These are phyloP conservation scores for Elsinoe perseae DNA, from an alignment of 2,329 filamentous ascomycete species.

Conservation along the genomic window DNA sequence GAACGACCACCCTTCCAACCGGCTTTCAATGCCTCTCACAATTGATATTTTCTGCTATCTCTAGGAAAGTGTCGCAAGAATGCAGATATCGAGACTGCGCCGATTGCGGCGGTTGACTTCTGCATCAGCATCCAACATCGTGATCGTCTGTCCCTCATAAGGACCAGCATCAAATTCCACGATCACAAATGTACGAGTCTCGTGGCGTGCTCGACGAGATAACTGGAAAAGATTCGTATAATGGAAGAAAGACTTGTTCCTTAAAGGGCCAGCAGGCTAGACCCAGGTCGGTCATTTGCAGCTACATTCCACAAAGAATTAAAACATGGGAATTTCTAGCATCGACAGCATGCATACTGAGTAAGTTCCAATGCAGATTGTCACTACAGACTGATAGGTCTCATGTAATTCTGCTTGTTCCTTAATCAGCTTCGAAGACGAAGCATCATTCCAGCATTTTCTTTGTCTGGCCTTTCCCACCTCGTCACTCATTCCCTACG, in stretches of 20 bases:
- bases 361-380: background rate
- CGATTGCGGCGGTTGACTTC: too few species aligned
- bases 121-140: too few species aligned
- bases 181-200: too few species aligned
- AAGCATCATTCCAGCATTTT: background rate
- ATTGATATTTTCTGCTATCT: too few species aligned
- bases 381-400: background rate
- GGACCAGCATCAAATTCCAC: too few species aligned
- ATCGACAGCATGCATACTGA: background rate
- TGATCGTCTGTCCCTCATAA: too few species aligned
- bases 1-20: too few species aligned
- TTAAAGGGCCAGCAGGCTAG: background rate
- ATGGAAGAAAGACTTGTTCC: background rate
- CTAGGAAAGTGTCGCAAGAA: too few species aligned
- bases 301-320: slow-evolving; percentile 9
- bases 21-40: too few species aligned
- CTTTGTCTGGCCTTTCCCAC: background rate
- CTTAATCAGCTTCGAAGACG: background rate
- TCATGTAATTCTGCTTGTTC: background rate
- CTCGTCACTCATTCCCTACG: background rate
- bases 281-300: background rate
- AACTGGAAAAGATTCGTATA: background rate
- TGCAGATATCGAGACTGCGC: too few species aligned
- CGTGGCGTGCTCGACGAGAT: background rate
- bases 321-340: background rate